Percentiles rank a stretch among this genome's conserved stretches.
Evolutionary conservation across 148 eudicot species (phyloP).

Genomic region (Chenopodium suecicum): DNA sequence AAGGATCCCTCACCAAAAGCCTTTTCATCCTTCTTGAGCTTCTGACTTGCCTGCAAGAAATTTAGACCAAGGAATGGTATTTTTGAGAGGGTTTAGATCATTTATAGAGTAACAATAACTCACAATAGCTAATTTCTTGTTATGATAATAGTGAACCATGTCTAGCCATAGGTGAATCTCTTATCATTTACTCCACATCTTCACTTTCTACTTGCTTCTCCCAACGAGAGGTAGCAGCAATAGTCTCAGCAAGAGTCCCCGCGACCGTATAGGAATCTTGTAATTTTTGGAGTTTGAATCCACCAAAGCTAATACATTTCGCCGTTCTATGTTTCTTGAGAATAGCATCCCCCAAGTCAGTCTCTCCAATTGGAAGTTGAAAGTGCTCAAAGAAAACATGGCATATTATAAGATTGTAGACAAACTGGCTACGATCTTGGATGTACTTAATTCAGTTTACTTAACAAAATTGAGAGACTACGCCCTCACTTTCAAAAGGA

Average conservation of each 20-base stretch:
- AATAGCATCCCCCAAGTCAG: conserved; percentile 85
- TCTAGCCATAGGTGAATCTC: conserved; percentile 66
- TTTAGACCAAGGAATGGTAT: neutral
- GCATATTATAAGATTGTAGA: too few species aligned
- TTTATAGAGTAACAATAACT: conserved; percentile 23
- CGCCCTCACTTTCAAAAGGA: neutral
- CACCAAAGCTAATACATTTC: conserved; percentile 43
- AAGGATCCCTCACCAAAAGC: conserved; percentile 32
- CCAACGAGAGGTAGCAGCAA: conserved; percentile 89
- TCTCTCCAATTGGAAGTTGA: conserved; percentile 43
- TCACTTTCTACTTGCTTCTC: conserved; percentile 49
- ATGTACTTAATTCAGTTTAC: neutral
- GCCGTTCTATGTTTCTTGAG: conserved; percentile 81
- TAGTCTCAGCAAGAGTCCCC: conserved; percentile 88
- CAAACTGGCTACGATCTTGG: neutral
- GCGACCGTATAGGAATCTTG: conserved; percentile 57
- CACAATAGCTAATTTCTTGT: conserved; percentile 69
- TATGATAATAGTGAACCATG: conserved; percentile 73
- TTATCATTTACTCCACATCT: conserved; percentile 63
- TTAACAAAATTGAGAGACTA: neutral
- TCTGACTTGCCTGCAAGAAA: conserved; percentile 62
- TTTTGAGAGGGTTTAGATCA: neutral
- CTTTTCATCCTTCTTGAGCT: conserved; percentile 72
- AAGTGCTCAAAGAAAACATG: neutral
- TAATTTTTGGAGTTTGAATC: conserved; percentile 31